Base-by-base conservation (phyloP, 148 eudicot species). In the Vaccinium macrocarpon region DNA sequence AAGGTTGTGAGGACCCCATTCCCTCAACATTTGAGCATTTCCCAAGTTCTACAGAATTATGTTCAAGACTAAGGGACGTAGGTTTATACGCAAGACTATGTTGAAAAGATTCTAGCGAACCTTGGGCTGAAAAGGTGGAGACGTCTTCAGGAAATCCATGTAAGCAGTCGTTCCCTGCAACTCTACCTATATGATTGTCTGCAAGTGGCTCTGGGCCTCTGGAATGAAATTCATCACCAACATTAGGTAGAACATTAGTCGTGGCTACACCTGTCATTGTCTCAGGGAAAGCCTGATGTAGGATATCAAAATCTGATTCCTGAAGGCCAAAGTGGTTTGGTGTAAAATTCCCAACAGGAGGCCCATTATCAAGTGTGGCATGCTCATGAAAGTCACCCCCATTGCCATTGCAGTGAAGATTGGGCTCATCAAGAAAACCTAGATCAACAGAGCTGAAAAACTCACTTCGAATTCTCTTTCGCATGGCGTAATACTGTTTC, bases 401-500 rank as follows among this genome's bases (percentile, higher is more conserved):
- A 87, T 87, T 84, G 50, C 84, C 84, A 86, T 61, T 86, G 80
- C 88, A 85, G 81, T 88, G 92, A 85, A 86, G 77, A 77, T 68
- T 88, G 70, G 91, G 88, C 51, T 88, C 91, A 81, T 84, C 81
- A 66, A 92, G 88, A 86, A 94, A 91, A 50, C 85, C 86, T 6
- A 91, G 61, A 89, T 93, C 93, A 55, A 82, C 83, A 21, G 88
- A 89, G 78, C 82, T 87, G 57, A 88, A 88, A 38, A 93, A 87
- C 79, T 93, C 99, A 87, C 76, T 88, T 55, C 93, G 90, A 32
- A 91, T 82, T 87, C 91, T 91, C 86, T 96, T 96, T 68, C 93
- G 85, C 92, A 91, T 86, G 76, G 95, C 95, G 89, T 93, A 92
- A 84, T 96, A 96, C 80, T 89, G 91, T 66, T 84, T 91, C 57